Evolutionary conservation across 1,139 yeast species (phyloP).

Genomic region (Pichia sp.): DNA sequence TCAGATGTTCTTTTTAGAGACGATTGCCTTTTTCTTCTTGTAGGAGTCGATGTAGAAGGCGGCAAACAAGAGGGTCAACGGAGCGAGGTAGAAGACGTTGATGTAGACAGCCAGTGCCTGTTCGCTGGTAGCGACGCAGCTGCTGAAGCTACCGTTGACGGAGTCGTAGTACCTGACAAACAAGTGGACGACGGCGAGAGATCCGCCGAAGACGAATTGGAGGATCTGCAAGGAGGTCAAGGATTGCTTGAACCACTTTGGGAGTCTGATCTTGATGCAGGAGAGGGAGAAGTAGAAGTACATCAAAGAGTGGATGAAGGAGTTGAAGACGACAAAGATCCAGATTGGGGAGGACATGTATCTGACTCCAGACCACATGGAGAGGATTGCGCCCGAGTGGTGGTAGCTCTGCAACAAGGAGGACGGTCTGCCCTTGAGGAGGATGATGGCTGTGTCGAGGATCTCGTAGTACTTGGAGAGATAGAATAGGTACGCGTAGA

Average conservation of each 20-base stretch:
- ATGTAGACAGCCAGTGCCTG: slow-evolving; percentile 60
- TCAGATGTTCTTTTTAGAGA: slow-evolving; percentile 13
- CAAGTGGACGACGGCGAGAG: slow-evolving; percentile 58
- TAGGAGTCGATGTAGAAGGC: slow-evolving; percentile 68
- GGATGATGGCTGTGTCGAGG: slow-evolving; percentile 61
- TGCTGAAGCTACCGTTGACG: slow-evolving; percentile 39
- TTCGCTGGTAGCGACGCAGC: slow-evolving; percentile 57
- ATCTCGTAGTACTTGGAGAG: slow-evolving; percentile 72
- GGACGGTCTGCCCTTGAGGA: slow-evolving; percentile 66
- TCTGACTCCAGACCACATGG: slow-evolving; percentile 79
- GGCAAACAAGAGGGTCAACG: slow-evolving; percentile 65
- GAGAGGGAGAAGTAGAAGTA: slow-evolving; percentile 66
- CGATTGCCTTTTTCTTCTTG: slow-evolving; percentile 19
- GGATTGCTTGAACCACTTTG: slow-evolving; percentile 51
- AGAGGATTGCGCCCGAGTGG: slow-evolving; percentile 79
- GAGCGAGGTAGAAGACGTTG: slow-evolving; percentile 64
- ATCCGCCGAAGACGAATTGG: slow-evolving; percentile 69
- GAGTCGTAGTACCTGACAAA: slow-evolving; percentile 58
- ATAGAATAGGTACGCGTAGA: slow-evolving; percentile 66
- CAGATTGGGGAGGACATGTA: slow-evolving; percentile 73
- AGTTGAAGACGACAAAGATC: slow-evolving; percentile 77
- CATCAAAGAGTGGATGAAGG: slow-evolving; percentile 74
- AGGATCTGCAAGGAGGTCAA: slow-evolving; percentile 67
- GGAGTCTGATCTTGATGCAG: slow-evolving; percentile 58
- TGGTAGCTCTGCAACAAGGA: slow-evolving; percentile 70